Percentiles rank a stretch among this genome's conserved stretches.
Conservation (phyloP, 116 monocot genomes). For the Dioscorea cayenensis region DNA sequence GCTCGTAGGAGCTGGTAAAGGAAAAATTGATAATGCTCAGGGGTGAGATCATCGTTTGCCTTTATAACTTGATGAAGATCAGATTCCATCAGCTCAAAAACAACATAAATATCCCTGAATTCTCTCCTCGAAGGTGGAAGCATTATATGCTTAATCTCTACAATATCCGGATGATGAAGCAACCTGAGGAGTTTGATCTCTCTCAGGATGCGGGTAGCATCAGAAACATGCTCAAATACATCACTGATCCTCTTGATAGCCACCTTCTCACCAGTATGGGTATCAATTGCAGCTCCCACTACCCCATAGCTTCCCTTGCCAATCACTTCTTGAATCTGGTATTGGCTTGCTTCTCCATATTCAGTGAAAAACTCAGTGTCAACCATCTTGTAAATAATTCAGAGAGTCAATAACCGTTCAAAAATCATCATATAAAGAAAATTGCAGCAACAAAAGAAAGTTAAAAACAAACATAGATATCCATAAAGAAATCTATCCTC, state of each 20-base stretch:
- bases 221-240: constrained; percentile 37
- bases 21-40: constrained; percentile 35
- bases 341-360: constrained; percentile 29
- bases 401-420: not conserved
- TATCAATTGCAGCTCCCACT: constrained; percentile 27
- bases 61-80: constrained; percentile 36
- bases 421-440: not conserved
- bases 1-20: constrained; percentile 33
- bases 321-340: constrained; percentile 27
- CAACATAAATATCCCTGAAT: constrained; percentile 37
- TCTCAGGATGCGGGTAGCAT: constrained; percentile 33
- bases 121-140: constrained; percentile 33
- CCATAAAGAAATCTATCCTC: not conserved
- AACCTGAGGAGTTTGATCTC: constrained; percentile 39
- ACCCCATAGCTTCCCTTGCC: constrained; percentile 40
- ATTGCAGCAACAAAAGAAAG: not conserved
- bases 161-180: constrained; percentile 29
- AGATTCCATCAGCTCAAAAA: constrained; percentile 39
- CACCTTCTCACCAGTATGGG: constrained; percentile 31
- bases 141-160: constrained; percentile 42
- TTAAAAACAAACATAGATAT: not conserved
- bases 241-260: constrained; percentile 37
- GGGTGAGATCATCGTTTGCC: constrained; percentile 42
- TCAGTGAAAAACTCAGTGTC: constrained; percentile 29
- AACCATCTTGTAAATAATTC: constrained; percentile 4